Conservation (phyloP, 2,329 filamentous ascomycete species). For the Truncatella angustata region DNA sequence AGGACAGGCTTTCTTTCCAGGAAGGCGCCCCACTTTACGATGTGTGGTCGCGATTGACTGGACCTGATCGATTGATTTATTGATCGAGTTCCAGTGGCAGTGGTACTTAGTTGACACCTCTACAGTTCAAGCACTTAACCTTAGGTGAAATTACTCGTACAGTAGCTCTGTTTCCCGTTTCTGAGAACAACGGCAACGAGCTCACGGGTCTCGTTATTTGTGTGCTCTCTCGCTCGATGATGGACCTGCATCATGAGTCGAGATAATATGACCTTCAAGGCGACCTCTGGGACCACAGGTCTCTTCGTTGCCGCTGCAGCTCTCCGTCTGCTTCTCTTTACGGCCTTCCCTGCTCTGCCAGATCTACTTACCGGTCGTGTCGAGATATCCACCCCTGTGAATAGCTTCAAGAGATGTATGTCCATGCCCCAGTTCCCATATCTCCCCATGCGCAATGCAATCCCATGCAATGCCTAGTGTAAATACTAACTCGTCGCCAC, state of each 20-base stretch:
- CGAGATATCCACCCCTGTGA: conserved; percentile 94
- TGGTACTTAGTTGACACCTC: neutral
- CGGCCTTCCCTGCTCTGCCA: conserved; percentile 78
- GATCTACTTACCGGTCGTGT: conserved; percentile 86
- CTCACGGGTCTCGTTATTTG: too few species aligned
- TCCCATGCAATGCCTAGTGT: neutral
- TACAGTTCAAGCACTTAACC: neutral
- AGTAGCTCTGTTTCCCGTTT: too few species aligned
- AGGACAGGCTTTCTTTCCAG: too few species aligned
- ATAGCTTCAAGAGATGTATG: conserved; percentile 95
- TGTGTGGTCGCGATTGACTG: too few species aligned
- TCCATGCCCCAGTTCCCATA: conserved; percentile 17
- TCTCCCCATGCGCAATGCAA: neutral
- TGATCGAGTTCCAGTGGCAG: too few species aligned
- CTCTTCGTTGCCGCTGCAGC: conserved; percentile 75
- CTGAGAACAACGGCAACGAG: too few species aligned
- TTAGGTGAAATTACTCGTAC: too few species aligned
- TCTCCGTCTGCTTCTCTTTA: conserved; percentile 76
- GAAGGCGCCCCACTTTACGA: too few species aligned
- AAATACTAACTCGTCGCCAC: conserved; percentile 1
- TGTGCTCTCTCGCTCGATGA: conserved; percentile 17
- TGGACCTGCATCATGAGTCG: conserved; percentile 28
- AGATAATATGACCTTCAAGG: conserved; percentile 36
- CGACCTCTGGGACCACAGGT: conserved; percentile 51
- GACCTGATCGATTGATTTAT: too few species aligned